phyloP scores from a whole-genome alignment of 306 rosid species.

The Canavalia ensiformis region DNA sequence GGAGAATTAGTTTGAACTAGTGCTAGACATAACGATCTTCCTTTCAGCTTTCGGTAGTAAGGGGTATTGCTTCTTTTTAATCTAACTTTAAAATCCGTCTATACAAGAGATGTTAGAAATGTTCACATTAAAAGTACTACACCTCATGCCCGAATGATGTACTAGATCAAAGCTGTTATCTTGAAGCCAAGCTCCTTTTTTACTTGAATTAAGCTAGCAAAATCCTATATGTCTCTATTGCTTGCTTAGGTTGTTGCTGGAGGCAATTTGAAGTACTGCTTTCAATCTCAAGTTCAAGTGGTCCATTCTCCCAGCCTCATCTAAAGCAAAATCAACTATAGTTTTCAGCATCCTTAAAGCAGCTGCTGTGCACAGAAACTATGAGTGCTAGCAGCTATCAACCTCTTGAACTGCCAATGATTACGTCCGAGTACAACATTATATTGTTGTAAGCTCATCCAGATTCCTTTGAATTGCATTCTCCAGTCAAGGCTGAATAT shows the following conservation, averaged over 20 bases:
- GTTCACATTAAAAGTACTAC: slow-evolving; percentile 24
- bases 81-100: slow-evolving; percentile 18
- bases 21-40: neutral
- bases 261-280: slow-evolving; percentile 79
- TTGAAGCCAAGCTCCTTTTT: slow-evolving; percentile 60
- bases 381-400: slow-evolving; percentile 76
- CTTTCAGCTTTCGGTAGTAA: neutral
- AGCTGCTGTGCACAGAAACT: slow-evolving; percentile 78
- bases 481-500: slow-evolving; percentile 66
- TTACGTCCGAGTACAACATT: slow-evolving; percentile 60
- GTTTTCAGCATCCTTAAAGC: slow-evolving; percentile 77
- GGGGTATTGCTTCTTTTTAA: slow-evolving; percentile 27
- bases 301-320: slow-evolving; percentile 70
- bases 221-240: slow-evolving; percentile 82
- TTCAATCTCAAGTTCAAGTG: slow-evolving; percentile 80
- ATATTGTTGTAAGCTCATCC: slow-evolving; percentile 69
- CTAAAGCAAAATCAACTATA: slow-evolving; percentile 81
- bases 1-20: neutral
- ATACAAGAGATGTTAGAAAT: slow-evolving; percentile 17
- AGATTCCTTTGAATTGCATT: slow-evolving; percentile 82
- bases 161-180: slow-evolving; percentile 49
- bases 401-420: slow-evolving; percentile 71
- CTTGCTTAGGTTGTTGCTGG: slow-evolving; percentile 81
- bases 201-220: slow-evolving; percentile 79
- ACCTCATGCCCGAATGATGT: slow-evolving; percentile 50